Evolutionary conservation across 2,329 filamentous ascomycete genomes (phyloP), one percentile per base, ranked within the genome.

Genomic region (Trichoderma afroharzianum): DNA sequence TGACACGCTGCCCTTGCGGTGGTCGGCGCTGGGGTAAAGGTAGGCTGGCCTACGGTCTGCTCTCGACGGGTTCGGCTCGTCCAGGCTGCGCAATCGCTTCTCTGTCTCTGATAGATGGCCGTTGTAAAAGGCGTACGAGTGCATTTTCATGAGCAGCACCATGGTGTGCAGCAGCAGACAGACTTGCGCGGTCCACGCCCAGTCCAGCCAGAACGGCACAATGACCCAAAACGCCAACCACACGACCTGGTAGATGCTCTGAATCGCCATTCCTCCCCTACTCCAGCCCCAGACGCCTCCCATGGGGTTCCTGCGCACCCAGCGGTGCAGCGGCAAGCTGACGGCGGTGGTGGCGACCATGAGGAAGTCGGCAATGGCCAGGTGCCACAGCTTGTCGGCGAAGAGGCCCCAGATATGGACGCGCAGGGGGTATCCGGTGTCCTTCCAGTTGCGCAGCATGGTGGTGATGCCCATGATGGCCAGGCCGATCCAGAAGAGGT

Each of bases 41-140:
- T 96, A 92, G 15, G 90, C 92, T 1, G 92, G 91, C 4, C 86
- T 88, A 76, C 89, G 89, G 64, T 91, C 91, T 15, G 75, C 75
- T 9, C 88, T 88, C 5, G 87, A 89, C 2, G 94, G 94, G 71
- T 88, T 83, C 2, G 94, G 94, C 71, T 88, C 83, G 80, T 99
- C 96, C 39, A 99, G 90, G 53, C 90, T 90, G 70, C 88, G 89
- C 14, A 99, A 86, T 12, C 94, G 91, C 78, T 92, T 91, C 80
- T 97, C 89, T 0, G 94, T 97, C 80, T 96, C 93, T 75, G 92
- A 93, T 18, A 99, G 86, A 81, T 99, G 96, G 12, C 96, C 96
- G 77, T 98, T 98, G 84, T 99, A 99, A 81, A 98, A 99, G 28
- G 94, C 93, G 79, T 97, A 99, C 6, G 95, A 98, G 81, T 99